phyloP scores from a whole-genome alignment of 352 stramenopile genomes.

The Pythium brachiatum region DNA sequence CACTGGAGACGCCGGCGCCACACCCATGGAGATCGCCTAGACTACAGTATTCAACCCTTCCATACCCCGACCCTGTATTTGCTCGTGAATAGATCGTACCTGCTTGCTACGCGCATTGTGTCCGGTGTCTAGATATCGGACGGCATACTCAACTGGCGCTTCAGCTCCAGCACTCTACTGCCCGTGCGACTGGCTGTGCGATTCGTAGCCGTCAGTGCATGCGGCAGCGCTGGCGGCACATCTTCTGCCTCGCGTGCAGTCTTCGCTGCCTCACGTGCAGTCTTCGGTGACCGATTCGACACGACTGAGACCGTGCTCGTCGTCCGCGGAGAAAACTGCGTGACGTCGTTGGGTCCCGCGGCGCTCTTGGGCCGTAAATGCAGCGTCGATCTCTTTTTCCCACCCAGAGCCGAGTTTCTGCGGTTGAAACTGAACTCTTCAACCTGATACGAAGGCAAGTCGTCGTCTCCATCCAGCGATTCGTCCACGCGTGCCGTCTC shows the following conservation, averaged over 20 bases:
- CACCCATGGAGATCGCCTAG: slow-evolving; percentile 2
- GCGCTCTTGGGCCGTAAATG: background rate
- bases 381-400: background rate
- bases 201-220: background rate
- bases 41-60: background rate
- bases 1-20: background rate
- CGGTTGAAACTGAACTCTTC: slow-evolving; percentile 4
- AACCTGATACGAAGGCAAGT: background rate
- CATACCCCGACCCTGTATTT: background rate
- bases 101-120: too few species aligned
- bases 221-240: background rate
- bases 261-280: background rate
- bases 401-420: background rate
- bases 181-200: background rate
- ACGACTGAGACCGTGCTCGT: background rate
- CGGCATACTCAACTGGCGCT: background rate
- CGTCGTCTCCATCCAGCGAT: background rate
- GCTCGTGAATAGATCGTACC: background rate
- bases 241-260: background rate
- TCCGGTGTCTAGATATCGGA: background rate
- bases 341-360: background rate
- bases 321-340: background rate
- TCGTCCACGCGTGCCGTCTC: slow-evolving; percentile 16
- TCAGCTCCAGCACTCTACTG: background rate
- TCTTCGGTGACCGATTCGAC: background rate